Conservation (phyloP, 108 stramenopile species). For the Seminavis robusta region DNA sequence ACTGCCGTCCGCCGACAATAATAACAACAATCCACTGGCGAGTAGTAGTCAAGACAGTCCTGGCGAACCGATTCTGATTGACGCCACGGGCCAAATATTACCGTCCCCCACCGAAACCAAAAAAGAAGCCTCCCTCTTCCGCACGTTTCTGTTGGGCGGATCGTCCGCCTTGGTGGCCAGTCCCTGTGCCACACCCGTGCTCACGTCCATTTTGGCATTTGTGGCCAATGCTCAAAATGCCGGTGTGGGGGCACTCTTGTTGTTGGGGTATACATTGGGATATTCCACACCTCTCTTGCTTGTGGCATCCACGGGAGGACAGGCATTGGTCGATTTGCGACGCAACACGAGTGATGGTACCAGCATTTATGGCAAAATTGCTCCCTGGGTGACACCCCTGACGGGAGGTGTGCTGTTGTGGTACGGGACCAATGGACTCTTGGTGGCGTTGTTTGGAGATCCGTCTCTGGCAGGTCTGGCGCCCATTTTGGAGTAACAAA, state of each 20-base stretch:
- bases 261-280: constrained; percentile 73
- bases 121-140: constrained; percentile 42
- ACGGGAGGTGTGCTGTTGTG: constrained; percentile 72
- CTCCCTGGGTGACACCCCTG: constrained; percentile 69
- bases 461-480: constrained; percentile 72
- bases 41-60: too few species aligned
- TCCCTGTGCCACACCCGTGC: constrained; percentile 81
- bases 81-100: constrained; percentile 14
- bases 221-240: constrained; percentile 63
- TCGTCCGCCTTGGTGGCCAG: constrained; percentile 75
- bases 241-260: constrained; percentile 44
- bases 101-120: constrained; percentile 6
- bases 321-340: constrained; percentile 62
- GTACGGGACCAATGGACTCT: constrained; percentile 75
- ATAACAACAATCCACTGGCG: not conserved
- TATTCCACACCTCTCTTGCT: constrained; percentile 76
- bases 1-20: constrained; percentile 27
- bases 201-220: constrained; percentile 76
- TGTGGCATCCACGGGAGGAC: constrained; percentile 72
- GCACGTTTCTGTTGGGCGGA: constrained; percentile 80
- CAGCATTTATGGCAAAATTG: constrained; percentile 34
- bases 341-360: constrained; percentile 25
- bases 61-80: constrained; percentile 29
- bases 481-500: constrained; percentile 45
- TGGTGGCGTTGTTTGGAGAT: constrained; percentile 73